phyloP scores from a whole-genome alignment of 169 alveolate genomes.

The Plasmodium sp. region DNA sequence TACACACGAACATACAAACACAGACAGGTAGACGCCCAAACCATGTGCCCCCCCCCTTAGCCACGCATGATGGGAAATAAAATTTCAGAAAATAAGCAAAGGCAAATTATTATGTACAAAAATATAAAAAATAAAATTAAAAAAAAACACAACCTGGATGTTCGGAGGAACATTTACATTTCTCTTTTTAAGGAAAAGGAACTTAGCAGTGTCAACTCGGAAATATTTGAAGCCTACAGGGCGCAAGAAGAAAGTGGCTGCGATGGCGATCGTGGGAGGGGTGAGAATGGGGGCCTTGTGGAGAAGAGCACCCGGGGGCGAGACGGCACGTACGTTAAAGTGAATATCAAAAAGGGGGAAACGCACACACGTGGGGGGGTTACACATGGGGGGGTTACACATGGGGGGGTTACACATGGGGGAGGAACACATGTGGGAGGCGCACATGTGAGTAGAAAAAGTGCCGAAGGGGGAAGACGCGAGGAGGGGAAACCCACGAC shows the following conservation, averaged over 20 bases:
- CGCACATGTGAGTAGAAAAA: neutral
- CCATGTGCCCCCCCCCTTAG: neutral
- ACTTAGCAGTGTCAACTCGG: slow-evolving; percentile 1
- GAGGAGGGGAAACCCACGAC: neutral
- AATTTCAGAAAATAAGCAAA: slow-evolving; percentile 40
- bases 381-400: neutral
- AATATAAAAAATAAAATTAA: slow-evolving; percentile 58
- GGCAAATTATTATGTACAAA: slow-evolving; percentile 46
- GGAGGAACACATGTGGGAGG: neutral
- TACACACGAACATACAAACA: neutral
- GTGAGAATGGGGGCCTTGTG: neutral
- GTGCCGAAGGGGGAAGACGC: neutral
- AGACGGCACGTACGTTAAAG: neutral
- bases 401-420: neutral
- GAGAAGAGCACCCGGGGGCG: neutral
- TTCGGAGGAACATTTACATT: slow-evolving; percentile 28
- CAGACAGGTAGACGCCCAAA: neutral
- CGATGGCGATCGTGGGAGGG: neutral
- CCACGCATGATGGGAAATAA: slow-evolving; percentile 47
- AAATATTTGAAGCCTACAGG: slow-evolving; percentile 27
- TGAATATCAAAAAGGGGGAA: slow-evolving; percentile 12
- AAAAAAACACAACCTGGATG: slow-evolving; percentile 24
- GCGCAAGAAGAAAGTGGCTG: neutral
- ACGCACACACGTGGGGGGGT: neutral
- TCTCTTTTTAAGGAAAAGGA: slow-evolving; percentile 17